These are phyloP conservation scores for Leptographium galeiforme DNA, from an alignment of 2,329 filamentous ascomycete genomes.

Conservation along the genomic window DNA sequence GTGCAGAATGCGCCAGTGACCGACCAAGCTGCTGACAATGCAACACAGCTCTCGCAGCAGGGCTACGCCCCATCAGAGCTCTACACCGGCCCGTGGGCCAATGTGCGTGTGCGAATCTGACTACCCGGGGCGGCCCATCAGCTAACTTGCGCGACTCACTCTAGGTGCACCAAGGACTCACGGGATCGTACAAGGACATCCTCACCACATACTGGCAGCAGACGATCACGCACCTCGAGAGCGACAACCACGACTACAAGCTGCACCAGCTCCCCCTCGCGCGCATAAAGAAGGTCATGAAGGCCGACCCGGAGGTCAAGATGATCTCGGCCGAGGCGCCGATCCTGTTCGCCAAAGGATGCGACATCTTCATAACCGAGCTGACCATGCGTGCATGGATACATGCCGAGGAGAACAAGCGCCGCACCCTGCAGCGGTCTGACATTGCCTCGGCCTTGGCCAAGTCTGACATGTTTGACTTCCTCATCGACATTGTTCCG, in stretches of 20 bases:
- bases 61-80: constrained; percentile 86
- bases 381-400: constrained; percentile 99
- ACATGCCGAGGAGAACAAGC: constrained; percentile 97
- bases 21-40: constrained; percentile 8
- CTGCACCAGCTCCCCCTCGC: constrained; percentile 90
- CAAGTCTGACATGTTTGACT: constrained; percentile 99
- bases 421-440: constrained; percentile 83
- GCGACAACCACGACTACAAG: constrained; percentile 95
- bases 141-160: background rate
- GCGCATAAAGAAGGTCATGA: constrained; percentile 99
- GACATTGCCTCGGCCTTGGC: constrained; percentile 92
- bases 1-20: background rate
- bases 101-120: constrained; percentile 42
- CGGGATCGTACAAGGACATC: constrained; percentile 88
- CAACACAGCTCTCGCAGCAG: constrained; percentile 60
- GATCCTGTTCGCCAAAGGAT: constrained; percentile 95
- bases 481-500: constrained; percentile 96
- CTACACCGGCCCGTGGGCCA: constrained; percentile 90
- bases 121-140: constrained; percentile 8
- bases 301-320: constrained; percentile 96
- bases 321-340: constrained; percentile 99
- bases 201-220: constrained; percentile 99
- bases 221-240: constrained; percentile 89
- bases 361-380: constrained; percentile 98
- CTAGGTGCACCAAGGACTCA: constrained; percentile 88